Evolutionary conservation across 306 rosid species (phyloP).

Genomic region (Psophocarpus tetragonolobus): DNA sequence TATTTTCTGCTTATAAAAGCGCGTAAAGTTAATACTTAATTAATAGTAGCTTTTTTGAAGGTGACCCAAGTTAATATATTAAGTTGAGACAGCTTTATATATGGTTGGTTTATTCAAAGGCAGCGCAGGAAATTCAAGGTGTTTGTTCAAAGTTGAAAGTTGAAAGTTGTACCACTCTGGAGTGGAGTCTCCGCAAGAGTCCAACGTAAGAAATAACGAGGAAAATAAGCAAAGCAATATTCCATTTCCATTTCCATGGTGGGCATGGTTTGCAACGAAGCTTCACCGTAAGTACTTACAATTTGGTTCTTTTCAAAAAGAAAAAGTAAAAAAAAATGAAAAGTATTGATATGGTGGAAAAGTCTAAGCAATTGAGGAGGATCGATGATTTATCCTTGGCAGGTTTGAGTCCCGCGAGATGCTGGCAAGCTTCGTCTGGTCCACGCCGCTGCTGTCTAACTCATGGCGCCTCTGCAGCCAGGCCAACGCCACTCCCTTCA

Average conservation of each 20-base stretch:
- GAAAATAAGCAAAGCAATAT: not conserved
- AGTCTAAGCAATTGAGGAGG: not conserved
- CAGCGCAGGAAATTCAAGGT: not conserved
- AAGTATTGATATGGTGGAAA: too few relatives aligned
- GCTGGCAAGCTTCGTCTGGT: constrained; percentile 62
- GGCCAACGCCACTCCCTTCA: constrained; percentile 48
- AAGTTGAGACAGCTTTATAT: not conserved
- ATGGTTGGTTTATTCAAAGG: not conserved
- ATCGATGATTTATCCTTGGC: not conserved
- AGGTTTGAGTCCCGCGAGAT: constrained; percentile 84
- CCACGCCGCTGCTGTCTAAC: constrained; percentile 70
- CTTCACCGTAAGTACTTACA: constrained; percentile 65
- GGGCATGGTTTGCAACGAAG: constrained; percentile 67
- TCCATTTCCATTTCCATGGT: constrained; percentile 45
- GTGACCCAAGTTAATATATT: too few relatives aligned
- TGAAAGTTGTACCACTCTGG: not conserved
- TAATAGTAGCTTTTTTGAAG: too few relatives aligned
- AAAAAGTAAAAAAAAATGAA: not conserved
- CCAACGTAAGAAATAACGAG: not conserved
- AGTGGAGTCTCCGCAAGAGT: not conserved
- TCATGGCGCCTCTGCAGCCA: constrained; percentile 74
- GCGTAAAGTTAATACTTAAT: too few relatives aligned
- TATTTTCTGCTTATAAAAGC: too few relatives aligned
- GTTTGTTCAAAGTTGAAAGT: not conserved
- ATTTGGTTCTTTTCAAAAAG: not conserved